phyloP scores from a whole-genome alignment of 2,329 filamentous ascomycete species.

The Fusarium sp. region DNA sequence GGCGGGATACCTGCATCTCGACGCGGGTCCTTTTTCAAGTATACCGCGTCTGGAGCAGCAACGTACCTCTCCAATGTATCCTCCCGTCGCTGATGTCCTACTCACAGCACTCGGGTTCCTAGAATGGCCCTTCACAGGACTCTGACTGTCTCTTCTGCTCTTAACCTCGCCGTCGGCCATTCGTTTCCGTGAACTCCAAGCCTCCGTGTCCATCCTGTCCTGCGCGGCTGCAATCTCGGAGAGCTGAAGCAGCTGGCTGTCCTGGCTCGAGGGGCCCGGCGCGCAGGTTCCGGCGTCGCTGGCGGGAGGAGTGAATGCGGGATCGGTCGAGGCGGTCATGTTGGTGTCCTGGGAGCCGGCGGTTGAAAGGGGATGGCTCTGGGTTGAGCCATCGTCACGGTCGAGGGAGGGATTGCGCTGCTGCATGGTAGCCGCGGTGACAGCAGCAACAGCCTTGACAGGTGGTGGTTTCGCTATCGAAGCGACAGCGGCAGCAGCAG shows the following conservation, averaged over 20 bases:
- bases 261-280: slow-evolving; percentile 54
- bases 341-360: slow-evolving; percentile 39
- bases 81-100: slow-evolving; percentile 67
- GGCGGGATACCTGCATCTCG: background rate
- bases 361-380: slow-evolving; percentile 39
- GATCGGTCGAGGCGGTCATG: slow-evolving; percentile 39
- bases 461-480: slow-evolving; percentile 20
- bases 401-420: slow-evolving; percentile 31
- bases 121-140: slow-evolving; percentile 68
- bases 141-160: slow-evolving; percentile 56
- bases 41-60: background rate
- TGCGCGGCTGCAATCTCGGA: slow-evolving; percentile 67
- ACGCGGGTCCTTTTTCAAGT: slow-evolving; percentile 4
- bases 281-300: slow-evolving; percentile 37
- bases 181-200: slow-evolving; percentile 69
- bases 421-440: slow-evolving; percentile 23
- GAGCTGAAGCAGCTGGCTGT: slow-evolving; percentile 67
- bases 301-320: slow-evolving; percentile 39
- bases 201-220: slow-evolving; percentile 57
- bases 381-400: slow-evolving; percentile 40
- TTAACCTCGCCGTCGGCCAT: slow-evolving; percentile 82
- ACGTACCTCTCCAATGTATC: slow-evolving; percentile 82
- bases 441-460: slow-evolving; percentile 21
- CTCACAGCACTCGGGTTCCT: slow-evolving; percentile 78
- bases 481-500: slow-evolving; percentile 22